Evolutionary conservation across 768 basidiomycete species (phyloP).

Genomic region (Suillus fuscotomentosus): DNA sequence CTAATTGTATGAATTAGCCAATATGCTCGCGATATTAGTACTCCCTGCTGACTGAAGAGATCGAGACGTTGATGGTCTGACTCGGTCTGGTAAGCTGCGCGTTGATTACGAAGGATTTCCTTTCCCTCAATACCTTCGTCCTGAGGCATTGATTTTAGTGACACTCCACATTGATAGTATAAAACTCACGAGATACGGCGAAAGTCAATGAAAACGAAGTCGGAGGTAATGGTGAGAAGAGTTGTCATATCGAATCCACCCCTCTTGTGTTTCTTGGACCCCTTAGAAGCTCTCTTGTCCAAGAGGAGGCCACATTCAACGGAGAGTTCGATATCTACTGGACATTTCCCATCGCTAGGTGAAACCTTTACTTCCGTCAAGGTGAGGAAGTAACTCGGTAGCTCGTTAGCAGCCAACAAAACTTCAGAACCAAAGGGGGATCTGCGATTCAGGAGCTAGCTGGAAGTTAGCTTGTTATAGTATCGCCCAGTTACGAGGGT

Average conservation of each 20-base stretch:
- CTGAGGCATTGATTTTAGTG: constrained; percentile 35
- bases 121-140: constrained; percentile 61
- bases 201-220: constrained; percentile 73
- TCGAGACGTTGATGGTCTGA: constrained; percentile 59
- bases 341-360: constrained; percentile 43
- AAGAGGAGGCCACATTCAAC: constrained; percentile 55
- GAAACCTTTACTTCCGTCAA: constrained; percentile 47
- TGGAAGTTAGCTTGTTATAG: constrained; percentile 7
- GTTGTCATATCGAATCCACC: constrained; percentile 59
- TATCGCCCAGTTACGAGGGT: neutral
- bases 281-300: constrained; percentile 33
- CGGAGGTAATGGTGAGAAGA: constrained; percentile 75
- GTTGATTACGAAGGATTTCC: constrained; percentile 58
- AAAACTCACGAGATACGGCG: constrained; percentile 68
- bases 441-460: constrained; percentile 69
- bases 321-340: constrained; percentile 56
- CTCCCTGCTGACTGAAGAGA: constrained; percentile 53
- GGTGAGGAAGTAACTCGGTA: constrained; percentile 63
- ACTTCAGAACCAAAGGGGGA: constrained; percentile 75
- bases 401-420: constrained; percentile 53
- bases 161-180: neutral
- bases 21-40: constrained; percentile 10
- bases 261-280: constrained; percentile 44
- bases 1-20: constrained; percentile 36
- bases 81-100: constrained; percentile 72